Evolutionary conservation across 2,329 filamentous ascomycete species (phyloP).

Genomic region (Aspergillus spinulosporus): DNA sequence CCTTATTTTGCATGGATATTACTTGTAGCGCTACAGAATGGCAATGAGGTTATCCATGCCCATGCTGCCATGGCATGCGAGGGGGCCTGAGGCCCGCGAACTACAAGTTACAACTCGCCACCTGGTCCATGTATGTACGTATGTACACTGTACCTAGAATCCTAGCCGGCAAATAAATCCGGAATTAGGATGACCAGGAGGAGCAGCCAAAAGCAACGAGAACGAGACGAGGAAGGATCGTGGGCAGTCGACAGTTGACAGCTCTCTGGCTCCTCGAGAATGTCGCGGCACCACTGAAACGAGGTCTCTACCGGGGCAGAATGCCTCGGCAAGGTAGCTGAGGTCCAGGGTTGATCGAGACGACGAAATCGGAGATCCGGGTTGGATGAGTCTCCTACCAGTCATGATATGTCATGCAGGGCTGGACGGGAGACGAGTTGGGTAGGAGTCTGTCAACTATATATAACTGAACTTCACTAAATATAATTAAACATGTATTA

Average conservation of each 20-base stretch:
- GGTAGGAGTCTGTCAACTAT: background rate
- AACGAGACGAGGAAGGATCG: too few relatives aligned
- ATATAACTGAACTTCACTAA: background rate
- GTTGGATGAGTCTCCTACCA: background rate
- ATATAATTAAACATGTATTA: background rate
- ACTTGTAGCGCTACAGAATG: background rate
- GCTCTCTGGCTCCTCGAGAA: background rate
- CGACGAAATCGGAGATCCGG: background rate
- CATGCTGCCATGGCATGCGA: background rate
- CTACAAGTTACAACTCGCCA: background rate
- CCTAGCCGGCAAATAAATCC: background rate
- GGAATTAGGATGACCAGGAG: background rate
- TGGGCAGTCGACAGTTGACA: too few relatives aligned
- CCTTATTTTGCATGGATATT: background rate
- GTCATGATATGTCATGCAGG: slow-evolving; percentile 2
- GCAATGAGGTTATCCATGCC: background rate
- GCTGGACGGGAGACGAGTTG: background rate
- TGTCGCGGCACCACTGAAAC: background rate
- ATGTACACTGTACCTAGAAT: background rate
- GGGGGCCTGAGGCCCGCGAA: background rate
- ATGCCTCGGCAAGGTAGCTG: background rate
- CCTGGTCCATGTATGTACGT: background rate
- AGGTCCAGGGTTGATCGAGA: background rate
- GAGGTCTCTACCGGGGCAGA: too few relatives aligned
- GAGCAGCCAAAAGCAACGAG: background rate